Evolutionary conservation across 176 grass and related monocot genomes (phyloP), one percentile per base, ranked within the genome.

Genomic region (Elaeis guineensis): DNA sequence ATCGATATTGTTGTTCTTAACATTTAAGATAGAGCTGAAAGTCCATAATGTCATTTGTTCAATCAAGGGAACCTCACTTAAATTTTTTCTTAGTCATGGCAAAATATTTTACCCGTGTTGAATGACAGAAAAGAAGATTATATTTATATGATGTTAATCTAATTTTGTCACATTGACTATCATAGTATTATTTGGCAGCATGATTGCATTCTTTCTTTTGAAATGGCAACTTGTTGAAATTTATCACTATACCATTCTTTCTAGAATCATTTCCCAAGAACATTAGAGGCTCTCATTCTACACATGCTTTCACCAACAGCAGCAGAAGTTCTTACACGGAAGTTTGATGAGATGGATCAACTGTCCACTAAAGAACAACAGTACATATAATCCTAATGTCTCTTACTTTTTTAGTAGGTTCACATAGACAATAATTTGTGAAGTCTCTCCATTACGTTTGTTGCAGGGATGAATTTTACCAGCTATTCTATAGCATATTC

Each of bases 311-410:
- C 78, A 60, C 93, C 93, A 64, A 79, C 72, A 63, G 84, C 84
- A 78, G 93, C 93, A 74, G 93, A 98, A 79, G 66, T 92, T 72
- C 81, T 98, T 30, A 92, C 93, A 63, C 75, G 84, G n/a, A 97
- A 97, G 75, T 98, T 89, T 49, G 93, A 98, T 25, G 78, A 86
- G 78, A 83, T 89, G 73, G 87, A 98, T 70, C 84, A 75, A 70
- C 72, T 57, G 67, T 75, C 79, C 19, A 85, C 78, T 29, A 85
- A 82, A 85, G 87, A 91, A 64, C 69, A 91, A 73, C 93, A 89
- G 93, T 91, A 44, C 68, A 65, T 62, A 39, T 17, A 55, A 61
- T 64, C 61, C 17, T 53, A 44, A 44, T 16, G 11, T 79, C 14
- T 61, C 30, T 44, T 55, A 76, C 52, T 58, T 15, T 22, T 69